Percentiles rank a stretch among this genome's conserved stretches.
phyloP scores from a whole-genome alignment of 2,329 filamentous ascomycete genomes.

The Calonectria naviculata region DNA sequence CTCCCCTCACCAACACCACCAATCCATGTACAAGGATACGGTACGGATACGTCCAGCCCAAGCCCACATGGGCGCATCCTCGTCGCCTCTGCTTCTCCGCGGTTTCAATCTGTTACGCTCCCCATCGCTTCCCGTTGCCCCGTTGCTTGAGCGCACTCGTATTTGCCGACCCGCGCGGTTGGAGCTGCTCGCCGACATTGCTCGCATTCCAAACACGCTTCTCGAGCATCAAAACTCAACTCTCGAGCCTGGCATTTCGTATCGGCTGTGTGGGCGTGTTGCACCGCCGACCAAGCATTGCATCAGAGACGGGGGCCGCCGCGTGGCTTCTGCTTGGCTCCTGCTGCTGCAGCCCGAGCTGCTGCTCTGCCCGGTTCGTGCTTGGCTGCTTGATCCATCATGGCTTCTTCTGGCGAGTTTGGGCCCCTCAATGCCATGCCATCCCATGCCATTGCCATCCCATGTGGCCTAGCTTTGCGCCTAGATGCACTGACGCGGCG shows the following conservation, averaged over 20 bases:
- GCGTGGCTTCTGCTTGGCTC: neutral
- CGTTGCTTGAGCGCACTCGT: neutral
- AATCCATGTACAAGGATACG: neutral
- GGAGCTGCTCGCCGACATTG: neutral
- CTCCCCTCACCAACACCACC: neutral
- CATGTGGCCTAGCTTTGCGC: constrained; percentile 1
- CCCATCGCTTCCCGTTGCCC: neutral
- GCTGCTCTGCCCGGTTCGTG: neutral
- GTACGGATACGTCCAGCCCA: constrained; percentile 1
- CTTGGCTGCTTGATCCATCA: neutral
- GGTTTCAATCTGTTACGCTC: neutral
- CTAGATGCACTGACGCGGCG: constrained; percentile 16
- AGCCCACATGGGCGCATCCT: neutral
- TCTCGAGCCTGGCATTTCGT: neutral
- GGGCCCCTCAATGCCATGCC: neutral
- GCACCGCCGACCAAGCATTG: neutral
- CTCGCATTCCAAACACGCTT: neutral
- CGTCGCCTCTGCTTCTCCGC: neutral
- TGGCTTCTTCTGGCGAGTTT: neutral
- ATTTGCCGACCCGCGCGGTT: neutral
- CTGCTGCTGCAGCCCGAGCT: neutral
- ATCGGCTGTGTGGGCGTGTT: neutral
- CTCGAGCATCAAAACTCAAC: neutral
- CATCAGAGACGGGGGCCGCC: neutral
- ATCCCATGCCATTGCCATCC: neutral